phyloP scores from a whole-genome alignment of 305 asterid genomes.

The Fraxinus sp. region DNA sequence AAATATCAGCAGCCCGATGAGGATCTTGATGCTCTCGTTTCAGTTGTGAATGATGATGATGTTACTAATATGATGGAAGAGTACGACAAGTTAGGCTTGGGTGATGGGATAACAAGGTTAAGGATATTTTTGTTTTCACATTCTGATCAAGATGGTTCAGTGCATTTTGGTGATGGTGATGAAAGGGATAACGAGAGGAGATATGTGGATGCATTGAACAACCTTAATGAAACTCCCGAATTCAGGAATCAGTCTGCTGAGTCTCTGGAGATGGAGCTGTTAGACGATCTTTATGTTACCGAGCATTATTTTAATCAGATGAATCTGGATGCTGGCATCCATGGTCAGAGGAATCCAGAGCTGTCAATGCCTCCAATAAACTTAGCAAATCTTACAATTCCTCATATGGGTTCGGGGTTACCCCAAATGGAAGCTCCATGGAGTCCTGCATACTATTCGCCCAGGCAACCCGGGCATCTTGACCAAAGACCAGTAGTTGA shows the following conservation, averaged over 20 bases:
- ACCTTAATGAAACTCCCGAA: constrained; percentile 82
- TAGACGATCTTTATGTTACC: constrained; percentile 58
- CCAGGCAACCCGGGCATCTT: constrained; percentile 62
- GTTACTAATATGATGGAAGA: constrained; percentile 99
- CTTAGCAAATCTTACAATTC: constrained; percentile 64
- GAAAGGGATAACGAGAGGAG: constrained; percentile 87
- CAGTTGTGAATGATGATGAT: constrained; percentile 95
- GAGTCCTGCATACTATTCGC: constrained; percentile 95
- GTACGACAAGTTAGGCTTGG: constrained; percentile 80
- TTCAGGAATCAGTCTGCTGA: constrained; percentile 52
- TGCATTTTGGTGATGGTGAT: constrained; percentile 78
- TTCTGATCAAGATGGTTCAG: constrained; percentile 67
- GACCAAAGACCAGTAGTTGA: constrained; percentile 70
- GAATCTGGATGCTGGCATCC: constrained; percentile 65
- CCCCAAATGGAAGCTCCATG: constrained; percentile 91
- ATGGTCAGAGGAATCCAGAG: constrained; percentile 73
- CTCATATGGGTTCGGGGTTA: constrained; percentile 62
- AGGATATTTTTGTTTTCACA: constrained; percentile 70
- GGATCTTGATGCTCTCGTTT: constrained; percentile 97
- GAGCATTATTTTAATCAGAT: constrained; percentile 72
- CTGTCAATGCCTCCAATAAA: constrained; percentile 67
- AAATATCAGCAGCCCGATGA: constrained; percentile 98
- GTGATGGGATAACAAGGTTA: constrained; percentile 82
- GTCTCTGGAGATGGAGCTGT: constrained; percentile 40
- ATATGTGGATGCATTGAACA: constrained; percentile 87